phyloP scores from a whole-genome alignment of 306 rosid genomes.

The Datisca glomerata region DNA sequence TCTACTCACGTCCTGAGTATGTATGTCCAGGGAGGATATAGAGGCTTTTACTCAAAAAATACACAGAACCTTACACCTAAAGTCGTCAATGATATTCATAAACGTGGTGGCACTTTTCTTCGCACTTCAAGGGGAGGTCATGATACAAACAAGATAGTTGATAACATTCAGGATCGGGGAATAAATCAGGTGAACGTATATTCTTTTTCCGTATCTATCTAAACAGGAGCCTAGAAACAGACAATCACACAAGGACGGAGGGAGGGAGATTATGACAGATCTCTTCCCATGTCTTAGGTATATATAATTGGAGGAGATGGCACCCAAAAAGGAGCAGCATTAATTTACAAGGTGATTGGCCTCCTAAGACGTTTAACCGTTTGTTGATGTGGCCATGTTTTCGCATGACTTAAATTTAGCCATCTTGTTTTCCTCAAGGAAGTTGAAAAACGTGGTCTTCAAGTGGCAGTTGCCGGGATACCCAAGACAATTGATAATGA shows the following conservation, averaged over 20 bases:
- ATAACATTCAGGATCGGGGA: conserved; percentile 79
- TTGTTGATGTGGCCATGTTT: conserved; percentile 7
- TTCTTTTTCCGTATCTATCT: conserved; percentile 9
- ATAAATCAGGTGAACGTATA: conserved; percentile 66
- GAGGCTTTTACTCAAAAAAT: conserved; percentile 85
- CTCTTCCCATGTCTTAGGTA: conserved; percentile 32
- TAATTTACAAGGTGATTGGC: conserved; percentile 59
- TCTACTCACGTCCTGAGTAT: conserved; percentile 4
- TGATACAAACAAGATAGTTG: conserved; percentile 90
- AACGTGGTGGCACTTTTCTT: conserved; percentile 86
- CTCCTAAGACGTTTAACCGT: conserved; percentile 11
- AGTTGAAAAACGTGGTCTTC: conserved; percentile 84
- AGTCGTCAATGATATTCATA: conserved; percentile 76
- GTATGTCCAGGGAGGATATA: conserved; percentile 68
- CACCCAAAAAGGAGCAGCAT: conserved; percentile 84
- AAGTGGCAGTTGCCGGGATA: conserved; percentile 90
- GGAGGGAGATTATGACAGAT: conserved; percentile 9
- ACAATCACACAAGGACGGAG: not conserved
- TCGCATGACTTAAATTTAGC: conserved; percentile 19
- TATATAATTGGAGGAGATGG: conserved; percentile 98
- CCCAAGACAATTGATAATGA: conserved; percentile 95
- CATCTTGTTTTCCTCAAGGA: conserved; percentile 49
- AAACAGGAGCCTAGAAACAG: not conserved
- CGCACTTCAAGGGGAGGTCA: conserved; percentile 95
- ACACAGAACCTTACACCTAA: conserved; percentile 61